Base-by-base conservation (phyloP, 2,329 filamentous ascomycete species). In the Microcera coccophila region DNA sequence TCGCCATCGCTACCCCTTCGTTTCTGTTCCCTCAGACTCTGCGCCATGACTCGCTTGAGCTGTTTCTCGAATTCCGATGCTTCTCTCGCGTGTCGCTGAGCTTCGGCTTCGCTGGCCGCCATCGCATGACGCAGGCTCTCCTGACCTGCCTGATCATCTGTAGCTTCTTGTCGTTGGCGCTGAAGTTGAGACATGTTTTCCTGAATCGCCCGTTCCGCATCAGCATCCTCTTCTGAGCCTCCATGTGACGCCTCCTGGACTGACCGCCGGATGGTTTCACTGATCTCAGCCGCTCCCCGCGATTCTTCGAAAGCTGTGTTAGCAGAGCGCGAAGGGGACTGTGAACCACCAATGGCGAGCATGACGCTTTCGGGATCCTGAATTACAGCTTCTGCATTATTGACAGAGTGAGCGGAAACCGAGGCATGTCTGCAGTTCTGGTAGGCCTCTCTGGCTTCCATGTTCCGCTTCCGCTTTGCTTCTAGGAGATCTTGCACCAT, bases 21-120 rank as follows among this genome's bases (percentile, higher is more conserved):
- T n/a, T n/a, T n/a, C n/a, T n/a, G n/a, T n/a, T 39, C 42, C 3
- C 38, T 51, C 40, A 82, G 52, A 54, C 78, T 81, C 46, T 72
- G 64, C 50, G 73, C 68, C 14, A 81, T 73, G 0, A 79, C 78
- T 54, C 75, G 68, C 52, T 81, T 76, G 10, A 82, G 68, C 8
- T 78, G 61, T 5, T 67, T 63, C 52, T 81, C 76, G 44, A 81
- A 80, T 48, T 82, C 77, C 38, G n/a, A n/a, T n/a, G n/a, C n/a
- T n/a, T n/a, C n/a, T n/a, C n/a, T n/a, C 33, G 22, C 19, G 15
- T 38, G 18, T 29, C 21, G 38, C 38, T 41, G 28, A 41, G 34
- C 38, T 35, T 45, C 38, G 15, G 34, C 29, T 26, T 39, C 20
- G 17, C 35, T 45, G 34, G 24, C 14, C 12, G 34, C 10, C 19